Base-by-base conservation (phyloP, 2,329 filamentous ascomycete species). In the Dothideomycetes sp. region DNA sequence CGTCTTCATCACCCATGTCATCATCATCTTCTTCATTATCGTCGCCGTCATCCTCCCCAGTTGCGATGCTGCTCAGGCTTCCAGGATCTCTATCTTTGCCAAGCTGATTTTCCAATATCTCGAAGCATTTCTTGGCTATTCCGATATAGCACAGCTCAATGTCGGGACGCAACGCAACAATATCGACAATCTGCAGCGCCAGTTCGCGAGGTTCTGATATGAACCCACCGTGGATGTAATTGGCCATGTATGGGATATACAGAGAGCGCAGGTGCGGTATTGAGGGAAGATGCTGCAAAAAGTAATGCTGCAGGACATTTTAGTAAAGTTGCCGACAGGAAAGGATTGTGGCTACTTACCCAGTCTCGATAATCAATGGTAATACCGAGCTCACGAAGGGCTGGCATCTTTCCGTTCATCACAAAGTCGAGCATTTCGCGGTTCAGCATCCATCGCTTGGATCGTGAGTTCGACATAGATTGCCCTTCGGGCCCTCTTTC, bases 131-230 rank as follows among this genome's bases (percentile, higher is more conserved):
- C 31, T 66, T 67, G n/a, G 71, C 70, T 39, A 91, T 74, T 14
- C 81, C 85, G 49, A 89, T 72, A 53, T 88, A 89, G 57, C 79
- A 84, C 11, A 91, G 68, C 52, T 81, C 77, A 18, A 88, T 73
- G 49, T 88, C 82, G 0, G 82, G 81, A 4, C 82, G 73, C 12
- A 91, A 66, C 10, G 81, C 78, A 39, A 89, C 77, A 34, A 88
- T 83, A 55, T 89, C 82, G 22, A 87, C 71, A 34, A 89, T 73
- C 53, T 88, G 81, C 45, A 84, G 65, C 0, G 82, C 84, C 19
- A 87, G 67, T 54, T 91, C 84, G 45, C 73, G 73, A 2, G 77
- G 70, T 38, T 83, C 77, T 52, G 73, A 55, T 7, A 27, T 27
- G 54, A 62, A 63, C 47, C 64, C 54, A 45, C 65, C 59, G 55